Evolutionary conservation across 2,329 filamentous ascomycete species (phyloP).

Genomic region (Trichoderma asperellum): DNA sequence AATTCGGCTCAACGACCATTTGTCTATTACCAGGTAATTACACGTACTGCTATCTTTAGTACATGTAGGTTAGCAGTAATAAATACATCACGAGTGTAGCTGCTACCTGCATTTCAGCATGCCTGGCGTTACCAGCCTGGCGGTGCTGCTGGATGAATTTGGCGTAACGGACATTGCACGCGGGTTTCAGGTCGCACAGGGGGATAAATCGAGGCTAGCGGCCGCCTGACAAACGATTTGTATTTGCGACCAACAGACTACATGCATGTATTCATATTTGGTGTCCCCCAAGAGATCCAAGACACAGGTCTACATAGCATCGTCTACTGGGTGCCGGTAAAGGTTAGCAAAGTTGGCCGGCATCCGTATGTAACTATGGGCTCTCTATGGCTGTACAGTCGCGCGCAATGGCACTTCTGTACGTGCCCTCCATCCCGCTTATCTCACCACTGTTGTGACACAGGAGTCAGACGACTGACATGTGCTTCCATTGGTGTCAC

Average conservation of each 20-base stretch:
- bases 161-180: not conserved
- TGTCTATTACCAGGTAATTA: not conserved
- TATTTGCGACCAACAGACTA: not conserved
- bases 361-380: not conserved
- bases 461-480: constrained; percentile 17
- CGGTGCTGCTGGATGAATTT: not conserved
- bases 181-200: not conserved
- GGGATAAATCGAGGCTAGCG: not conserved
- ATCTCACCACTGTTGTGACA: not conserved
- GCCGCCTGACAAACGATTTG: not conserved
- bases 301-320: not conserved
- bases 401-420: not conserved
- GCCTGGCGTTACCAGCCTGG: not conserved
- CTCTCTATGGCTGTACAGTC: not conserved
- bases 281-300: not conserved
- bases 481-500: constrained; percentile 6
- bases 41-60: not conserved
- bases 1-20: not conserved
- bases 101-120: not conserved
- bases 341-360: not conserved
- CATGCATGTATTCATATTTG: not conserved
- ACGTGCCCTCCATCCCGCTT: not conserved
- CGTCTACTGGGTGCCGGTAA: not conserved
- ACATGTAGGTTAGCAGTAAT: not conserved
- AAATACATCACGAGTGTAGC: not conserved